Percentiles rank a stretch among this genome's conserved stretches.
Evolutionary conservation across 2,329 filamentous ascomycete species (phyloP).

Genomic region (Trichoderma brevicompactum): DNA sequence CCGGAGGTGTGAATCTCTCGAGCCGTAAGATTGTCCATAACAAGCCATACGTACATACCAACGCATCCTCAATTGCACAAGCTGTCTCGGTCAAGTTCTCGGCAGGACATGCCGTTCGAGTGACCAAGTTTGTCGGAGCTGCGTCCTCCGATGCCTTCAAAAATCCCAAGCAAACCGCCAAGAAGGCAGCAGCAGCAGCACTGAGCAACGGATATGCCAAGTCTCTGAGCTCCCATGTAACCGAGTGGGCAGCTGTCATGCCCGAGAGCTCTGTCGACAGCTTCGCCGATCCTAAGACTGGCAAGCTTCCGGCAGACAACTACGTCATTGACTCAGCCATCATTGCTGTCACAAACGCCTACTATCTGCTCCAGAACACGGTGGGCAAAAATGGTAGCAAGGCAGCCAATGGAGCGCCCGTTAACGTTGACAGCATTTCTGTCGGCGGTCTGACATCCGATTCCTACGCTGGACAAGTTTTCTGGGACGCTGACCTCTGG

Average conservation of each 20-base stretch:
- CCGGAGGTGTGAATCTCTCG: slow-evolving; percentile 42
- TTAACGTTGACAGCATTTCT: slow-evolving; percentile 38
- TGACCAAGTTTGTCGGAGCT: slow-evolving; percentile 70
- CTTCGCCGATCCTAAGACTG: slow-evolving; percentile 58
- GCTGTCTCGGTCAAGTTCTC: slow-evolving; percentile 57
- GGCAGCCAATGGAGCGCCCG: slow-evolving; percentile 50
- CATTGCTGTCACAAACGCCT: slow-evolving; percentile 58
- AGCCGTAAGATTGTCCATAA: slow-evolving; percentile 50
- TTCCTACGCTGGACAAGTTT: slow-evolving; percentile 39
- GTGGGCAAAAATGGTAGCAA: slow-evolving; percentile 46
- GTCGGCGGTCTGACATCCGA: slow-evolving; percentile 39
- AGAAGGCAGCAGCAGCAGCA: slow-evolving; percentile 54
- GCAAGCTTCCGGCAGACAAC: slow-evolving; percentile 59
- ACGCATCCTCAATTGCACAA: slow-evolving; percentile 68
- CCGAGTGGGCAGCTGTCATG: slow-evolving; percentile 66
- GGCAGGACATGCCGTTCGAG: slow-evolving; percentile 55
- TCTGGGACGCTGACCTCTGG: slow-evolving; percentile 41
- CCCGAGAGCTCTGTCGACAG: slow-evolving; percentile 65
- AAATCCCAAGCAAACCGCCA: slow-evolving; percentile 59
- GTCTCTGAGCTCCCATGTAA: slow-evolving; percentile 59
- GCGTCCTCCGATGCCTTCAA: slow-evolving; percentile 71
- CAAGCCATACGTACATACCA: slow-evolving; percentile 55
- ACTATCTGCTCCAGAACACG: slow-evolving; percentile 60
- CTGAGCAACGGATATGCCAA: slow-evolving; percentile 57
- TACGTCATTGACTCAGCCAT: slow-evolving; percentile 61